Evolutionary conservation across 2,329 filamentous ascomycete species (phyloP).

Genomic region (Aspergillus ochraceus): DNA sequence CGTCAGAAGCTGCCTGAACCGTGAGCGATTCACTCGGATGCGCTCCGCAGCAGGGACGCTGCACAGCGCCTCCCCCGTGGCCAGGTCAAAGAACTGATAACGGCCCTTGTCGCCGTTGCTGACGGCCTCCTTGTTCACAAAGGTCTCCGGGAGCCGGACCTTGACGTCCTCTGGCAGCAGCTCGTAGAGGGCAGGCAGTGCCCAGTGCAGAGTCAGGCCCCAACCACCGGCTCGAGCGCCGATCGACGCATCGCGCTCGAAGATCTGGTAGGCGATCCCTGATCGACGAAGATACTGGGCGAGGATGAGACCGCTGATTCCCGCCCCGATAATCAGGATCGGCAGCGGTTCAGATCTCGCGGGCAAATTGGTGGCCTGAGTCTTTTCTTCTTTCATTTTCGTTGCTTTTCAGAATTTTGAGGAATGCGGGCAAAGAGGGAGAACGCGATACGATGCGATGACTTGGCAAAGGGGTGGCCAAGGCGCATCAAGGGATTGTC

Average conservation of each 20-base stretch:
- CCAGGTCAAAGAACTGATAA: conserved; percentile 60
- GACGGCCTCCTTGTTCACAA: conserved; percentile 56
- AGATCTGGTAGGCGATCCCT: conserved; percentile 37
- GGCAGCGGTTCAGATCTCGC: conserved; percentile 22
- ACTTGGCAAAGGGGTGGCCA: too few species aligned
- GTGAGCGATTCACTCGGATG: conserved; percentile 51
- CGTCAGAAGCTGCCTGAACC: conserved; percentile 49
- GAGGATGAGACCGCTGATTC: conserved; percentile 44
- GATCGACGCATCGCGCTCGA: conserved; percentile 46
- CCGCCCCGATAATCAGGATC: conserved; percentile 46
- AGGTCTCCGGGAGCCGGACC: conserved; percentile 49
- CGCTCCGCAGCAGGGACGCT: conserved; percentile 47
- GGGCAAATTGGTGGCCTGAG: background rate
- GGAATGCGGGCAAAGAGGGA: background rate
- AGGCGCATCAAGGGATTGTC: background rate
- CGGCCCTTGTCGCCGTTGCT: conserved; percentile 48
- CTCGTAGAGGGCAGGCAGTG: conserved; percentile 52
- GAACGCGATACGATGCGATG: too few species aligned
- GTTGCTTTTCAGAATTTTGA: background rate
- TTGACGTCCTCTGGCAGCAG: conserved; percentile 53
- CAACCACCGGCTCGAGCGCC: conserved; percentile 55
- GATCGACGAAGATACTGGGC: conserved; percentile 41
- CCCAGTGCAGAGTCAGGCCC: conserved; percentile 67
- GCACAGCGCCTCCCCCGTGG: conserved; percentile 49
- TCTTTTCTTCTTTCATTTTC: background rate